Conservation (phyloP, 192 early-diverging fungal genomes). For the Endogone sp. region DNA sequence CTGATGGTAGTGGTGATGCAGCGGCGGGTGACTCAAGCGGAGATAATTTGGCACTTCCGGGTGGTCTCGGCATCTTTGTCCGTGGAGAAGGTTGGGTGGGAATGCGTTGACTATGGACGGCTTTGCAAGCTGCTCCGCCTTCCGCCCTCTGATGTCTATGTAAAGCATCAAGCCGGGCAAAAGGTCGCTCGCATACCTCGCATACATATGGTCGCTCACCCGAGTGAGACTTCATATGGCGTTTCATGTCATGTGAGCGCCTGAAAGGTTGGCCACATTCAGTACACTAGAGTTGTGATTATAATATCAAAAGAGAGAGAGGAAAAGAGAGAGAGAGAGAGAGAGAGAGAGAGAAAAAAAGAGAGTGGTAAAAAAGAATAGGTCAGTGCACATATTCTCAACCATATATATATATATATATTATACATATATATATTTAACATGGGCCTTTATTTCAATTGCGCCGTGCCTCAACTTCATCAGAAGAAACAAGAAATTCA, state of each 20-base stretch:
- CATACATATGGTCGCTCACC: conserved; percentile 76
- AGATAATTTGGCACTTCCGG: not conserved
- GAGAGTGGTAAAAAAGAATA: conserved; percentile 6
- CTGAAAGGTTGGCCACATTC: conserved; percentile 28
- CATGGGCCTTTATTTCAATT: no score
- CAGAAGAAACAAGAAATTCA: conserved; percentile 22
- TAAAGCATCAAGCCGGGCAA: conserved; percentile 79
- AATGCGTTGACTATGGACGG: conserved; percentile 16
- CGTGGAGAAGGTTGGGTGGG: conserved; percentile 9
- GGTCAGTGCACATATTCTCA: not conserved
- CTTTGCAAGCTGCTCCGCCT: conserved; percentile 29
- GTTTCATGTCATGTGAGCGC: conserved; percentile 88
- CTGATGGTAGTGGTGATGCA: conserved; percentile 4
- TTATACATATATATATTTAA: no score
- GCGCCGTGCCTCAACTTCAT: conserved; percentile 18
- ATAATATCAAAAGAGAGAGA: conserved; percentile 1
- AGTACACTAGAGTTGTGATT: conserved; percentile 18
- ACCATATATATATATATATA: no score
- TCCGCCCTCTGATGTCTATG: conserved; percentile 64
- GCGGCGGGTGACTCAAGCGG: conserved; percentile 1
- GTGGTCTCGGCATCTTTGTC: conserved; percentile 1
- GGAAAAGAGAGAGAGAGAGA: conserved; percentile 5
- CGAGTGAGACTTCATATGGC: conserved; percentile 77
- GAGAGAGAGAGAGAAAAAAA: conserved; percentile 1
- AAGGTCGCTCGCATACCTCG: conserved; percentile 69